A percentile compares a stretch with the other conserved stretches of the same genome.
These are phyloP conservation scores for Adiantum capillusveneris DNA, from an alignment of 75 land plant species.

Conservation along the genomic window DNA sequence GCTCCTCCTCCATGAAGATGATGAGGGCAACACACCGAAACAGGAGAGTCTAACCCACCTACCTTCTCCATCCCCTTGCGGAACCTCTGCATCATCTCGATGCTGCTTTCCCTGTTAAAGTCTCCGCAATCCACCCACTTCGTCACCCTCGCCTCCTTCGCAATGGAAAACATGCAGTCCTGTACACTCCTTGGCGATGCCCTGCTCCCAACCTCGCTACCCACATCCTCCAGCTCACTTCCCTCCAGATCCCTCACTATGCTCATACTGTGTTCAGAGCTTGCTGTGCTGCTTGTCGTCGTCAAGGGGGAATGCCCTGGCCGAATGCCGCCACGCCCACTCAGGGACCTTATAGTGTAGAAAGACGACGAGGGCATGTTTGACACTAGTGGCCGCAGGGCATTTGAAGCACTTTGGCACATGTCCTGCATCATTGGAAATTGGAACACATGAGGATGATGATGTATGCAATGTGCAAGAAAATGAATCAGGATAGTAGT, in stretches of 20 bases:
- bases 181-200: not conserved
- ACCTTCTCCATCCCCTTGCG: not conserved
- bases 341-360: slow-evolving; percentile 45
- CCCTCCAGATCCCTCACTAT: slow-evolving; percentile 23
- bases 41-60: not conserved
- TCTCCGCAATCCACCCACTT: too few relatives aligned
- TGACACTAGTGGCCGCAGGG: slow-evolving; percentile 37
- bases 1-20: not conserved
- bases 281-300: slow-evolving; percentile 68
- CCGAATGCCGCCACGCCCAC: slow-evolving; percentile 27
- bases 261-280: slow-evolving; percentile 53
- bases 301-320: slow-evolving; percentile 51
- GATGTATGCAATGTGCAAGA: not conserved
- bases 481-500: slow-evolving; percentile 8
- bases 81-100: not conserved
- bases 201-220: slow-evolving; percentile 3
- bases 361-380: slow-evolving; percentile 48
- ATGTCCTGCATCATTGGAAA: slow-evolving; percentile 36
- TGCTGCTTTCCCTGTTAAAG: not conserved
- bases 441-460: too few relatives aligned
- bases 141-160: too few relatives aligned
- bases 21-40: not conserved
- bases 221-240: slow-evolving; percentile 36
- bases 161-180: not conserved
- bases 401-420: slow-evolving; percentile 36